Conservation (phyloP, 1,284 basidiomycete species). For the Singerocomus inundabilis region DNA sequence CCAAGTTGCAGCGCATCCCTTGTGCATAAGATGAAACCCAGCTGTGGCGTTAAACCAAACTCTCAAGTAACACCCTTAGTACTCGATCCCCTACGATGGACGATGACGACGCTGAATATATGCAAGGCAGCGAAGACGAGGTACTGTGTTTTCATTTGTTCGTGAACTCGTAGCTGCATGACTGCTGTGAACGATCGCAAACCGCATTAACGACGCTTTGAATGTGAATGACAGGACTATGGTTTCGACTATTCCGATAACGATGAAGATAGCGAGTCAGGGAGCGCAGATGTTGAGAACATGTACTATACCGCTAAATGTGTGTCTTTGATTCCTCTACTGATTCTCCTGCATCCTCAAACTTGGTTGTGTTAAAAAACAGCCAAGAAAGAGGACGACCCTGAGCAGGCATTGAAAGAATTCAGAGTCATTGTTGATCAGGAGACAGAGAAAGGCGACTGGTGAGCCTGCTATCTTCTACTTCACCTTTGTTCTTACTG, state of each 20-base stretch:
- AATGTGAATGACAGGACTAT: constrained; percentile 68
- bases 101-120: constrained; percentile 87
- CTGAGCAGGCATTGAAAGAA: constrained; percentile 85
- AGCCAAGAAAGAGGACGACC: constrained; percentile 92
- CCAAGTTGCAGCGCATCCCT: neutral
- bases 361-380: constrained; percentile 4
- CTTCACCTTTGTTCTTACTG: neutral
- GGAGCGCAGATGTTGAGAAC: constrained; percentile 94
- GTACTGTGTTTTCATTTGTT: constrained; percentile 37
- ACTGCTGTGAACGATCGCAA: neutral
- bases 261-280: constrained; percentile 77
- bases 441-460: constrained; percentile 90
- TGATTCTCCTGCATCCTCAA: neutral
- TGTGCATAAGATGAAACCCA: neutral
- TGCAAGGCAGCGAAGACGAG: constrained; percentile 84
- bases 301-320: constrained; percentile 98
- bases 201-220: constrained; percentile 2
- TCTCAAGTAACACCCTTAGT: constrained; percentile 2
- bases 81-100: constrained; percentile 55
- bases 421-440: constrained; percentile 86
- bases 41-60: constrained; percentile 8
- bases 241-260: constrained; percentile 96
- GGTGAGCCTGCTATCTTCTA: constrained; percentile 48
- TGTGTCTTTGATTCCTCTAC: constrained; percentile 38
- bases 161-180: constrained; percentile 1